Percentiles rank a stretch among this genome's conserved stretches.
Evolutionary conservation across 2,329 filamentous ascomycete species (phyloP).

Genomic region (Eutypa lata): DNA sequence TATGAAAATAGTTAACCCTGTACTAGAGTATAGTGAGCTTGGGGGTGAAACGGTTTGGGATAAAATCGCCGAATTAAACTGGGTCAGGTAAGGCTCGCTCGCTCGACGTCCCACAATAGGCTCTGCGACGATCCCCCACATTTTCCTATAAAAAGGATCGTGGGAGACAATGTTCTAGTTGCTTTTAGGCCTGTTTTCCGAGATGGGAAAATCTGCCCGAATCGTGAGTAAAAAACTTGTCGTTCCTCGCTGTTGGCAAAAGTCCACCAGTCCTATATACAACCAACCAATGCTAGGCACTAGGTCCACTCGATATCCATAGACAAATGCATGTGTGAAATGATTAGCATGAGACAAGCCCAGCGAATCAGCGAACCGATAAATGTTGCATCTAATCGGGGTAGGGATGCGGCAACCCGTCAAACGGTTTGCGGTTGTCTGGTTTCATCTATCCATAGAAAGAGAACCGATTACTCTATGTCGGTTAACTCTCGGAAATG

Average conservation of each 20-base stretch:
- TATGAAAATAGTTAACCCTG: not conserved
- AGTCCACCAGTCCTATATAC: not conserved
- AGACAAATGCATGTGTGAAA: not conserved
- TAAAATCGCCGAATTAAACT: conserved; percentile 4
- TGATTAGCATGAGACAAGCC: not conserved
- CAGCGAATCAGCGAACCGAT: not conserved
- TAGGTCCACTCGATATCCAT: not conserved
- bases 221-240: not conserved
- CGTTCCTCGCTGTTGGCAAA: not conserved
- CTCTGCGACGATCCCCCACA: not conserved
- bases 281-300: not conserved
- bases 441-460: too few species aligned
- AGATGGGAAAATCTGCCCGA: conserved; percentile 1
- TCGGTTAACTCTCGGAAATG: too few species aligned
- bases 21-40: not conserved
- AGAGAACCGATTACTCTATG: too few species aligned
- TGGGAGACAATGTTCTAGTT: not conserved
- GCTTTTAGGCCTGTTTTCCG: not conserved
- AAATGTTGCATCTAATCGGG: too few species aligned
- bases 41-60: not conserved
- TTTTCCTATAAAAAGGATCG: not conserved
- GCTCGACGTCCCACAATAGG: not conserved
- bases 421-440: not conserved
- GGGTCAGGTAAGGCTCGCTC: not conserved
- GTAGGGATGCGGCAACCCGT: not conserved